Evolutionary conservation across 1,284 basidiomycete genomes (phyloP), one percentile per base, ranked within the genome.

Genomic region (Rhodotorula sp.): DNA sequence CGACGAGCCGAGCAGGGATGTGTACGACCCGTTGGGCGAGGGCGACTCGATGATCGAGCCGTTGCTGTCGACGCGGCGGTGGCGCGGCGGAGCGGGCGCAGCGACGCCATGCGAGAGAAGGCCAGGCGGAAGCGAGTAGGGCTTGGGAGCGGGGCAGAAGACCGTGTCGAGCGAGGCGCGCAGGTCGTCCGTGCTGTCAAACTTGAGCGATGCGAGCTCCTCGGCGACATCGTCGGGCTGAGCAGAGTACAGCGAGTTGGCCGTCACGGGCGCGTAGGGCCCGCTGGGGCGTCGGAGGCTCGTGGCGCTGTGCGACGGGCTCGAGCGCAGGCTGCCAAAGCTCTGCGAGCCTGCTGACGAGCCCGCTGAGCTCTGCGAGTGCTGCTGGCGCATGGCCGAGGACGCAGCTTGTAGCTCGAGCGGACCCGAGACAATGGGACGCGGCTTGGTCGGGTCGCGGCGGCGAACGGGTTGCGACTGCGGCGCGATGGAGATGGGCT

Each of bases 381-480:
- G 56, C 34, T 58, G 56, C 21, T 25, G 54, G 5, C 25, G 46
- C 52, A 61, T 56, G 4, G 61, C 63, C 14, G 63, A 34, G 12
- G 19, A 34, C 9, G 62, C 68, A 9, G 42, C 57, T 19, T 71
- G 42, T 0, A 71, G 62, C 49, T 72, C 70, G 63, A 72, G 66
- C 23, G 70, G 70, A 3, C 59, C 70, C 10, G 67, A 72, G 23
- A 72, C 64, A 60, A 68, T 41, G 7, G 70, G 70, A 1, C 70
- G 66, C 16, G 66, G 50, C 23, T 66, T 62, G 50, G 14, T 16
- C 19, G 61, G 45, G 7, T 9, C 12, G 21, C 46, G n/a, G 7
- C 62, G 62, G 25, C 56, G 12, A 27, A 48, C 27, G 25, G 23
- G 44, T 21, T 34, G 45, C 21, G 66, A 23, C 25, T 25, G 7